Percentiles rank a stretch among this genome's conserved stretches.
phyloP scores from a whole-genome alignment of 805 yeast species.

The Millerozyma miso region DNA sequence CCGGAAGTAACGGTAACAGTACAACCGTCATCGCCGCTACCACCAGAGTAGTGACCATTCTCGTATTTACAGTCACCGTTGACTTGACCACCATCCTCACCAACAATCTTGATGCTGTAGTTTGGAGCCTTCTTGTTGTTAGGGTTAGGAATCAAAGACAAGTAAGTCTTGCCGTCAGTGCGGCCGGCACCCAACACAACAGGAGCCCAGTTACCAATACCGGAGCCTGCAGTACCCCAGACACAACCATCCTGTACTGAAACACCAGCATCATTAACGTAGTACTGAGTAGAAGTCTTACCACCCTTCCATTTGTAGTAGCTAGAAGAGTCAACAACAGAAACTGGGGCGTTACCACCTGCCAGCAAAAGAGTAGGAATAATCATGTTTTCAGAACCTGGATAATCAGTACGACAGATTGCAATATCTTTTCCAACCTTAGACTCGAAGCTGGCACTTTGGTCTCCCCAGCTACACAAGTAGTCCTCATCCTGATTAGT shows the following conservation, averaged over 20 bases:
- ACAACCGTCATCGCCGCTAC: slow-evolving; percentile 79
- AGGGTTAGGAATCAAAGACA: slow-evolving; percentile 75
- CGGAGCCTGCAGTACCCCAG: slow-evolving; percentile 60
- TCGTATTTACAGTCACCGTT: slow-evolving; percentile 74
- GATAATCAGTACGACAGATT: slow-evolving; percentile 75
- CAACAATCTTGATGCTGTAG: slow-evolving; percentile 41
- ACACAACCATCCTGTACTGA: slow-evolving; percentile 68
- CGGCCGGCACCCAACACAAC: slow-evolving; percentile 74
- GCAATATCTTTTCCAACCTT: slow-evolving; percentile 52
- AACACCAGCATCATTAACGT: slow-evolving; percentile 75
- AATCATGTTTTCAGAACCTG: slow-evolving; percentile 79
- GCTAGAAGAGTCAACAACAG: slow-evolving; percentile 56
- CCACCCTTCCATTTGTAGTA: slow-evolving; percentile 63
- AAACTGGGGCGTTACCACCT: slow-evolving; percentile 46
- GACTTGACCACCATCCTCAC: slow-evolving; percentile 48
- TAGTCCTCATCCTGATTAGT: slow-evolving; percentile 47
- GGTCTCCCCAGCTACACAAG: slow-evolving; percentile 64
- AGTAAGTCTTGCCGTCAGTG: slow-evolving; percentile 55
- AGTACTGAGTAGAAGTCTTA: slow-evolving; percentile 66
- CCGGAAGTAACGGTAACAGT: slow-evolving; percentile 88
- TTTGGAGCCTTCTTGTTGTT: slow-evolving; percentile 49
- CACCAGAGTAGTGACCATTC: slow-evolving; percentile 71
- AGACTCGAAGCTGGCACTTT: slow-evolving; percentile 51
- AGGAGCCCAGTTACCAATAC: slow-evolving; percentile 79
- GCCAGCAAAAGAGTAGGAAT: slow-evolving; percentile 62